Evolutionary conservation across 768 basidiomycete species (phyloP), one percentile per base, ranked within the genome.

Genomic region (Dentipellis sp.): DNA sequence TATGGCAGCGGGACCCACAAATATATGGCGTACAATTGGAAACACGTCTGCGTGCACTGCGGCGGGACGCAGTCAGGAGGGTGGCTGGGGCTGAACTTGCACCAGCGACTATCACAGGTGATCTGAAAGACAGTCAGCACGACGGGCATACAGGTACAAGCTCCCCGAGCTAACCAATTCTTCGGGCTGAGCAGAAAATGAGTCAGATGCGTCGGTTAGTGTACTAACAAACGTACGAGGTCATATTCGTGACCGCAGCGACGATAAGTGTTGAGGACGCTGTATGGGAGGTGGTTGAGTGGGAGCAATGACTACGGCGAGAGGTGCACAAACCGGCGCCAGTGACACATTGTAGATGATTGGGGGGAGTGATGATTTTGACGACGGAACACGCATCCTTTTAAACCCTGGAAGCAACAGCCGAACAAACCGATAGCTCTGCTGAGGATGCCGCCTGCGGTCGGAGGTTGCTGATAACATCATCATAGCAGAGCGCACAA

Each of bases 241-340:
- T 59, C 47, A 14, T 53, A 10, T 47, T 62, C 59, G 45, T 63
- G 62, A 8, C 36, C 55, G 53, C 49, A 59, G 38, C 49, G 60
- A 50, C 56, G 51, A 53, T 52, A 90, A 38, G 72, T 76, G 62
- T 84, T 77, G 63, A 79, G 79, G 57, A 89, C 83, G 68, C 88
- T 90, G 64, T 40, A 52, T 51, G 52, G 57, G 42, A 57, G 59
- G 61, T 63, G 53, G 59, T 61, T 22, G 47, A 40, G 59, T 53
- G 55, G 65, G 57, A 53, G 60, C 57, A 36, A 51, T 47, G 50
- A 39, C 50, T 45, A 60, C 54, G 21, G 49, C 51, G 22, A 51
- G 48, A n/a, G 48, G 35, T 47, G 14, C 17, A 64, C 77, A 64
- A 59, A 88, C 88, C 86, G 83, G 74, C 85, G 79, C 77, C 76